Conservation (phyloP, 2,329 filamentous ascomycete species). For the Cordyceps farinosa region DNA sequence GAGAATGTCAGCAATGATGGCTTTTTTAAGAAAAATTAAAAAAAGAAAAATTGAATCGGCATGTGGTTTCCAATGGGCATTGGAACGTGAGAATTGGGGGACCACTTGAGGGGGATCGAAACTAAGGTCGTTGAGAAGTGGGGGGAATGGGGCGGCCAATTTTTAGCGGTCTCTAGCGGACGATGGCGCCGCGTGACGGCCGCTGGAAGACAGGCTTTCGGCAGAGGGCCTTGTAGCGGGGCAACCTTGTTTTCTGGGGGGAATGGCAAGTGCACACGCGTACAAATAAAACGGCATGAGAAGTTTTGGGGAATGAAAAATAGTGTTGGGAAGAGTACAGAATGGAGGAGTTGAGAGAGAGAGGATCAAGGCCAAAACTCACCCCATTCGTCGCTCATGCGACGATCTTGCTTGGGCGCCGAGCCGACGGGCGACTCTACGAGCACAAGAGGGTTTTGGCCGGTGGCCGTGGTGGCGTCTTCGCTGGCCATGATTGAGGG, state of each 20-base stretch:
- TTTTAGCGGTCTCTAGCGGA: neutral
- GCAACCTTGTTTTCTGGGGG: conserved; percentile 1
- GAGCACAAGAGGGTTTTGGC: conserved; percentile 23
- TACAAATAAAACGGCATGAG: no score
- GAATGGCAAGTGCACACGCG: no score
- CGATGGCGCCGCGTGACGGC: neutral
- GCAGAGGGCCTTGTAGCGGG: neutral
- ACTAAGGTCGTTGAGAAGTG: neutral
- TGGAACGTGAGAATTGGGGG: neutral
- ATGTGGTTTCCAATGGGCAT: neutral
- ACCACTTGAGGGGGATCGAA: neutral
- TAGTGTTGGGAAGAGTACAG: neutral
- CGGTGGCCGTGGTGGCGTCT: conserved; percentile 22
- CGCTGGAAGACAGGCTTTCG: neutral
- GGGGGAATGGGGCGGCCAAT: neutral
- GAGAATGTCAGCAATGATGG: neutral
- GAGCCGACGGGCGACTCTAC: conserved; percentile 29
- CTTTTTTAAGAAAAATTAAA: neutral
- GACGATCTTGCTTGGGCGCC: conserved; percentile 30
- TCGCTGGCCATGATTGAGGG: conserved; percentile 23
- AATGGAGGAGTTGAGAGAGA: neutral
- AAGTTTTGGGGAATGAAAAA: neutral
- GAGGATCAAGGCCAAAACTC: conserved; percentile 22
- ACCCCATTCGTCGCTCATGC: conserved; percentile 49
- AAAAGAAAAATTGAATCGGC: no score